Percentiles rank a stretch among this genome's conserved stretches.
Evolutionary conservation across 2,329 filamentous ascomycete genomes (phyloP).

Genomic region (Arthrobotrys entomopaga): DNA sequence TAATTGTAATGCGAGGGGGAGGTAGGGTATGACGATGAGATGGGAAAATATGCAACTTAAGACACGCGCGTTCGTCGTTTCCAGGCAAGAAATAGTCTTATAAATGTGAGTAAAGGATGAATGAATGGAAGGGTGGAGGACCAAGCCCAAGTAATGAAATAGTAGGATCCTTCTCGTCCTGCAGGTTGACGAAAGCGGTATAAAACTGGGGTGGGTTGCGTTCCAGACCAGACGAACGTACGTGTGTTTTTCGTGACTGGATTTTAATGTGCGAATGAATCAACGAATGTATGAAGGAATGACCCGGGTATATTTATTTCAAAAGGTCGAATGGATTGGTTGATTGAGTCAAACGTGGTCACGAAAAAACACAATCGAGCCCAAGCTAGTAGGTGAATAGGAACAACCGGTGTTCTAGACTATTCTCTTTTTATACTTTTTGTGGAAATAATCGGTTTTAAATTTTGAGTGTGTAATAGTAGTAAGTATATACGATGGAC

Average conservation of each 20-base stretch:
- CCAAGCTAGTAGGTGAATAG: too few species aligned
- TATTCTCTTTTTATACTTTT: constrained; percentile 10
- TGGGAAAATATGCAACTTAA: constrained; percentile 18
- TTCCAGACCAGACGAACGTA: constrained; percentile 20
- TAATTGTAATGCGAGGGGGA: constrained; percentile 22
- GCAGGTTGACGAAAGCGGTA: constrained; percentile 47
- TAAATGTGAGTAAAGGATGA: too few species aligned
- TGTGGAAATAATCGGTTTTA: neutral
- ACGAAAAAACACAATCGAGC: too few species aligned
- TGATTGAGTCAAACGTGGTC: too few species aligned
- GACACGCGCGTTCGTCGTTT: constrained; percentile 47
- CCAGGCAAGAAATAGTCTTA: too few species aligned
- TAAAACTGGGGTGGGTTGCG: constrained; percentile 15
- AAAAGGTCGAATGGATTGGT: too few species aligned
- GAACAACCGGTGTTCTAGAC: constrained; percentile 21
- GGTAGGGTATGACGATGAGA: constrained; percentile 19
- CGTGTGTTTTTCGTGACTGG: constrained; percentile 37
- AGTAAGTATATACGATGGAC: constrained; percentile 5
- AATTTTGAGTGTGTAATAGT: neutral
- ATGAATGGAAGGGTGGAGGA: too few species aligned
- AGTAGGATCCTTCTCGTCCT: constrained; percentile 18
- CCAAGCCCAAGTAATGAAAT: too few species aligned
- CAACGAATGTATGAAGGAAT: too few species aligned
- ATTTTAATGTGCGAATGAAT: neutral
- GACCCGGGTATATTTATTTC: neutral